These are phyloP conservation scores for Podaxis rugospora DNA, from an alignment of 768 basidiomycete species.

Conservation along the genomic window DNA sequence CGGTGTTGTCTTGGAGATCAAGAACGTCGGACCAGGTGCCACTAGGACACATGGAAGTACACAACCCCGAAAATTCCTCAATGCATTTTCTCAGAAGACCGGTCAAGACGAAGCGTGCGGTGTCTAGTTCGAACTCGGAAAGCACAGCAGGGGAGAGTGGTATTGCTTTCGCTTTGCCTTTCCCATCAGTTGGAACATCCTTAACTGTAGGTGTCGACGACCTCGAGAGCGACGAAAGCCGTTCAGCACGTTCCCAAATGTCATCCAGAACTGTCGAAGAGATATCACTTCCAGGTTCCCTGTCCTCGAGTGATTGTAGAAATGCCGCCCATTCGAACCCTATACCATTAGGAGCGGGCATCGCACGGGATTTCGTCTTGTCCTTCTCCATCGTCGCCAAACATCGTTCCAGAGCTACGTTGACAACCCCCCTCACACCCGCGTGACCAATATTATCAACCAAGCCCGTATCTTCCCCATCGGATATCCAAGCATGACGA, in stretches of 20 bases:
- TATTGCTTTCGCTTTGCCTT: constrained; percentile 7
- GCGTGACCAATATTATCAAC: constrained; percentile 15
- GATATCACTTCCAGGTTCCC: constrained; percentile 21
- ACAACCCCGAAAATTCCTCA: constrained; percentile 23
- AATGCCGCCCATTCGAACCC: not conserved
- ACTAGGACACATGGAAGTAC: not conserved
- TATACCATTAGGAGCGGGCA: not conserved
- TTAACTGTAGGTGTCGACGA: constrained; percentile 2
- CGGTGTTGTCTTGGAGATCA: constrained; percentile 55
- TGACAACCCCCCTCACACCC: constrained; percentile 28
- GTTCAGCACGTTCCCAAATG: constrained; percentile 42
- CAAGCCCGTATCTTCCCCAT: constrained; percentile 13
- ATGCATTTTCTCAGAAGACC: constrained; percentile 42
- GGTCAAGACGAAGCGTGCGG: constrained; percentile 50
- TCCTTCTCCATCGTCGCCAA: constrained; percentile 4
- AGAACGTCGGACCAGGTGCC: constrained; percentile 47
- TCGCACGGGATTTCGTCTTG: not conserved
- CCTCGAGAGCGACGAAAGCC: constrained; percentile 13
- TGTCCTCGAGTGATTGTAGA: constrained; percentile 20
- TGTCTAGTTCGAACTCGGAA: constrained; percentile 53
- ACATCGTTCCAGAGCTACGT: constrained; percentile 30
- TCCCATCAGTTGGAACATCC: not conserved
- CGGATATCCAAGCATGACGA: constrained; percentile 36
- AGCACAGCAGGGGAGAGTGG: constrained; percentile 22
- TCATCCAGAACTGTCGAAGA: constrained; percentile 37